Evolutionary conservation across 129 eudicot genomes (phyloP).

Genomic region (Dittrichia graveolens): DNA sequence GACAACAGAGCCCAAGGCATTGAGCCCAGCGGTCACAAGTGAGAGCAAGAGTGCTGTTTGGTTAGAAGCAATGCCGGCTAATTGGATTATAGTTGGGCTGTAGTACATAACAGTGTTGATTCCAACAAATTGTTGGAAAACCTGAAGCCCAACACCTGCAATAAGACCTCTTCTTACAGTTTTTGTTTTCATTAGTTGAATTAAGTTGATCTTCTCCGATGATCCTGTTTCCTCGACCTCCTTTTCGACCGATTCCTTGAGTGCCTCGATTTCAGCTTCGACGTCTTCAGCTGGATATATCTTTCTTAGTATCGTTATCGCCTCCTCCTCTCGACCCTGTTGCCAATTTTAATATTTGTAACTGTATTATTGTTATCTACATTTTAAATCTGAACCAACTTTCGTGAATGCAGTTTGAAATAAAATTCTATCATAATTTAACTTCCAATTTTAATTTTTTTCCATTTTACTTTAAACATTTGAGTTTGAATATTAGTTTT

Average conservation of each 20-base stretch:
- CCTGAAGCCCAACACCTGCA: constrained; percentile 64
- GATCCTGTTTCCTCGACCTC: constrained; percentile 47
- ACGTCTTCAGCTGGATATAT: constrained; percentile 54
- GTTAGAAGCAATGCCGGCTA: constrained; percentile 71
- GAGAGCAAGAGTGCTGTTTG: constrained; percentile 63
- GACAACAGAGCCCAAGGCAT: constrained; percentile 58
- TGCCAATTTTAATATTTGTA: background rate
- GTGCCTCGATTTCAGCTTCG: constrained; percentile 51
- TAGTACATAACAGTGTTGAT: constrained; percentile 78
- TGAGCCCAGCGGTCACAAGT: constrained; percentile 61
- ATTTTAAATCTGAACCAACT: no score
- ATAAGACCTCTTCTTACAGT: constrained; percentile 59
- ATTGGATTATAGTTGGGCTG: constrained; percentile 64
- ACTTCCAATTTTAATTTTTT: no score
- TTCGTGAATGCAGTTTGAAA: no score
- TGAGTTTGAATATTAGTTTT: no score
- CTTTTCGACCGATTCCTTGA: constrained; percentile 58
- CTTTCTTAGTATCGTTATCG: constrained; percentile 43
- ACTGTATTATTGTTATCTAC: no score
- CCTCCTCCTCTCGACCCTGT: constrained; percentile 64
- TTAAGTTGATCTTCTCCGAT: constrained; percentile 38
- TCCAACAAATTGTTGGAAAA: constrained; percentile 69
- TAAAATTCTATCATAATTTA: no score
- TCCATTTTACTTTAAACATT: no score
- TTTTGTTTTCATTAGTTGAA: constrained; percentile 43